Evolutionary conservation across 169 alveolate genomes (phyloP), one percentile per base, ranked within the genome.

Genomic region (Eimeria tenella): DNA sequence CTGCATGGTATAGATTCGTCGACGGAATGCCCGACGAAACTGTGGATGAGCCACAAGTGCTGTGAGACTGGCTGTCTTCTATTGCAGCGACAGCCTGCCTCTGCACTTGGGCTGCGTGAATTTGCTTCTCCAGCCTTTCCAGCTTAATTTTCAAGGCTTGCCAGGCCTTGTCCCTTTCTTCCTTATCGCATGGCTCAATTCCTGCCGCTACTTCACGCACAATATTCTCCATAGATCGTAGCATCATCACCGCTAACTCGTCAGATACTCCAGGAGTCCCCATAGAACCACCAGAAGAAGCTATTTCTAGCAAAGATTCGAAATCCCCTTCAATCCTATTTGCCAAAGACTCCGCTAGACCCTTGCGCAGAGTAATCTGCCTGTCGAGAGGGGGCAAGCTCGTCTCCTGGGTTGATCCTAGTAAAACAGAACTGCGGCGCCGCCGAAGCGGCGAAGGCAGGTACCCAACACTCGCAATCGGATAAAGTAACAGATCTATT

Each of bases 401-500:
- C 52, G 17, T 21, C 60, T 84, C 81, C 89, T 21, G 74, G 3
- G 74, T 68, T 6, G 81, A 62, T 19, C 25, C 65, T 79, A 60
- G 7, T 5, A 79, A 63, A 49, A 70, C 65, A 50, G 60, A 49
- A 50, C 82, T 84, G 25, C 52, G 79, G 52, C 79, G 92, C 13
- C 79, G 70, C 92, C 81, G 79, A 77, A 84, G 55, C 60, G 55
- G 65, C 11, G 92, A 19, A 19, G 92, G 92, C 79, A 84, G 53
- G 42, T 84, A 84, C 68, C 92, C 92, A 49, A 84, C 92, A 50
- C 92, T 84, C 3, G 92, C 62, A 21, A 92, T 92, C 56, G 93
- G 95, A 50, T 93, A 89, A 17, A 93, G 90, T 75, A 93, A 49
- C 53, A 93, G 65, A 52, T 93, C 95, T 70, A 82, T 83, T 11